Evolutionary conservation across 2,329 filamentous ascomycete species (phyloP).

Genomic region (Pseudofabraea citricarpa): DNA sequence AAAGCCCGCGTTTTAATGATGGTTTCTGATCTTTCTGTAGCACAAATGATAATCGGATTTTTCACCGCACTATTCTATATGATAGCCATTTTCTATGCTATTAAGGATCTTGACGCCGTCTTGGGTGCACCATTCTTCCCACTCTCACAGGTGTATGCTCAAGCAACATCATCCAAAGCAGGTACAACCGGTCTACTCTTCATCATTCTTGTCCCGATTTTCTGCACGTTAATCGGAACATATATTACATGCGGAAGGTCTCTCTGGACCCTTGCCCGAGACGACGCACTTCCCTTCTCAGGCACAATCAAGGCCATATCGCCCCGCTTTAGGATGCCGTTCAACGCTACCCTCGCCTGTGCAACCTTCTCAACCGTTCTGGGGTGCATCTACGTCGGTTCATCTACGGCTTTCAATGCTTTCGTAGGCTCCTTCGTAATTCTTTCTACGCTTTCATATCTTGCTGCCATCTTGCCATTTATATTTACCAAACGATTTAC

Average conservation of each 20-base stretch:
- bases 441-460: conserved; percentile 50
- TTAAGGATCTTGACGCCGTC: conserved; percentile 49
- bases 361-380: conserved; percentile 47
- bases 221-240: conserved; percentile 47
- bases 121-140: conserved; percentile 51
- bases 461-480: conserved; percentile 58
- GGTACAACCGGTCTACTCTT: conserved; percentile 48
- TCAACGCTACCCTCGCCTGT: conserved; percentile 50
- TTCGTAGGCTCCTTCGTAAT: conserved; percentile 58
- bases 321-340: conserved; percentile 42
- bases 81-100: conserved; percentile 51
- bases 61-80: conserved; percentile 47
- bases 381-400: conserved; percentile 62
- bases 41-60: conserved; percentile 47
- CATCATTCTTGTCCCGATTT: conserved; percentile 48
- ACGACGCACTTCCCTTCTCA: conserved; percentile 50
- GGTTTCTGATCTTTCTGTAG: conserved; percentile 46
- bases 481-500: conserved; percentile 36
- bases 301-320: conserved; percentile 42
- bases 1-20: conserved; percentile 26
- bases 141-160: conserved; percentile 60
- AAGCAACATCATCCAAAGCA: conserved; percentile 46
- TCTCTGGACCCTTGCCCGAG: conserved; percentile 56
- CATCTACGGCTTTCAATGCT: conserved; percentile 60
- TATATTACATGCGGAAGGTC: conserved; percentile 59